These are phyloP conservation scores for Parascedosporium putredinis DNA, from an alignment of 2,329 filamentous ascomycete species.

Conservation along the genomic window DNA sequence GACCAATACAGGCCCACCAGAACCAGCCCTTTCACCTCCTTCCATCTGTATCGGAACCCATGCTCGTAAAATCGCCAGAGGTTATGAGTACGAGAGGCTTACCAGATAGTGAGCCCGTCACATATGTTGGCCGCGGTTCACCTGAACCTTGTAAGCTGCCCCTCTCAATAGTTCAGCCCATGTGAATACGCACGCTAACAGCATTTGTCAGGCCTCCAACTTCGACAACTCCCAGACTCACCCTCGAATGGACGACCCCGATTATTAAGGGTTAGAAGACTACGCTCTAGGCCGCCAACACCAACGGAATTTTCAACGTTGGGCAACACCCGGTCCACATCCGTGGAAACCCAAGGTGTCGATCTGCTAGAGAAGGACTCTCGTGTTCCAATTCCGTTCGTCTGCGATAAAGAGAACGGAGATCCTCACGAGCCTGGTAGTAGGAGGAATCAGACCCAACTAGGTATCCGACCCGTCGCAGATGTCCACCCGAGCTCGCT, in stretches of 20 bases:
- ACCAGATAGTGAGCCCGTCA: too few species aligned
- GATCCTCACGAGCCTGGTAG: not conserved
- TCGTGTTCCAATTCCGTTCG: not conserved
- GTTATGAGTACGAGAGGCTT: too few species aligned
- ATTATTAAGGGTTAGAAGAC: not conserved
- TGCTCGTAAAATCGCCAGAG: not conserved
- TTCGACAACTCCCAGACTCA: not conserved
- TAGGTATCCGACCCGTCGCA: not conserved
- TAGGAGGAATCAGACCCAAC: not conserved
- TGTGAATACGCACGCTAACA: not conserved
- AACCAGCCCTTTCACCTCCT: not conserved
- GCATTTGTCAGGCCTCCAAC: not conserved
- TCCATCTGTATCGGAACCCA: not conserved
- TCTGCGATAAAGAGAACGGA: not conserved
- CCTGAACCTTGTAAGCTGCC: slow-evolving; percentile 28
- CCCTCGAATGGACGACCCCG: not conserved
- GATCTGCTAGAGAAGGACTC: not conserved
- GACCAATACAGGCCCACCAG: not conserved
- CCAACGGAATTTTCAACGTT: not conserved
- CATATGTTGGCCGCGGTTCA: slow-evolving; percentile 20
- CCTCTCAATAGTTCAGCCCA: too few species aligned
- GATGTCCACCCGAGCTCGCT: not conserved
- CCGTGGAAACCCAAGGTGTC: too few species aligned
- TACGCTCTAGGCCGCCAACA: not conserved
- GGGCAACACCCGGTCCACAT: not conserved